Evolutionary conservation across 2,329 filamentous ascomycete species (phyloP).

Genomic region (Stagonosporopsis cucurbitacearum): DNA sequence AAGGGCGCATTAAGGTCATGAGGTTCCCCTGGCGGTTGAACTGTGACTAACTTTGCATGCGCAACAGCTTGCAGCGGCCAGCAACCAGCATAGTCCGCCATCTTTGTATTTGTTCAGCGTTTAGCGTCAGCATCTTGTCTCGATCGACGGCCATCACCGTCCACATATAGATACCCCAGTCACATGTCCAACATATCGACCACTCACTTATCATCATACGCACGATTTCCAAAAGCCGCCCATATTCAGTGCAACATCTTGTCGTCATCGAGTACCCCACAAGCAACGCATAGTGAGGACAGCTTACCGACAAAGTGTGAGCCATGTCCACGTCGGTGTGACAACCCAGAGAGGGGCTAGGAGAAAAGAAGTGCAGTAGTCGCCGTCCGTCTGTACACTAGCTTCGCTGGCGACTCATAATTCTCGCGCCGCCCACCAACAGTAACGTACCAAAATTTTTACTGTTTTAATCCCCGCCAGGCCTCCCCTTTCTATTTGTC

Average conservation of each 20-base stretch:
- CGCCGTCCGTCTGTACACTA: slow-evolving; percentile 11
- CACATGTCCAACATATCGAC: slow-evolving; percentile 12
- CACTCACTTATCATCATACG: slow-evolving; percentile 5
- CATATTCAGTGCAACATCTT: not conserved
- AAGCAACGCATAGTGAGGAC: not conserved
- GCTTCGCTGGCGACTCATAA: not conserved
- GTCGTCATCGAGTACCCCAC: slow-evolving; percentile 1
- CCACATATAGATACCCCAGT: slow-evolving; percentile 20
- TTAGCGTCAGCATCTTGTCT: slow-evolving; percentile 14
- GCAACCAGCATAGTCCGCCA: slow-evolving; percentile 13
- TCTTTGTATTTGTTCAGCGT: slow-evolving; percentile 12
- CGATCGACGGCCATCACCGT: slow-evolving; percentile 5
- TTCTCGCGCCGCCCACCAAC: slow-evolving; percentile 7
- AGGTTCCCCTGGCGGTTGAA: slow-evolving; percentile 17
- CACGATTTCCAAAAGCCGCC: not conserved
- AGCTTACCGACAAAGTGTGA: not conserved
- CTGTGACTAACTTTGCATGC: slow-evolving; percentile 13
- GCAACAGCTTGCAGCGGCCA: slow-evolving; percentile 13
- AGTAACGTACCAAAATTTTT: slow-evolving; percentile 11
- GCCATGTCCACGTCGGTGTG: not conserved
- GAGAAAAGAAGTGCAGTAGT: not conserved
- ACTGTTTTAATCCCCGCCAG: slow-evolving; percentile 9
- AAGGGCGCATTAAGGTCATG: slow-evolving; percentile 19
- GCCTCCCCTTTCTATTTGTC: slow-evolving; percentile 9
- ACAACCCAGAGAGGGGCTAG: not conserved